phyloP scores from a whole-genome alignment of 2,329 filamentous ascomycete species.

The Bipolaris gigantea region DNA sequence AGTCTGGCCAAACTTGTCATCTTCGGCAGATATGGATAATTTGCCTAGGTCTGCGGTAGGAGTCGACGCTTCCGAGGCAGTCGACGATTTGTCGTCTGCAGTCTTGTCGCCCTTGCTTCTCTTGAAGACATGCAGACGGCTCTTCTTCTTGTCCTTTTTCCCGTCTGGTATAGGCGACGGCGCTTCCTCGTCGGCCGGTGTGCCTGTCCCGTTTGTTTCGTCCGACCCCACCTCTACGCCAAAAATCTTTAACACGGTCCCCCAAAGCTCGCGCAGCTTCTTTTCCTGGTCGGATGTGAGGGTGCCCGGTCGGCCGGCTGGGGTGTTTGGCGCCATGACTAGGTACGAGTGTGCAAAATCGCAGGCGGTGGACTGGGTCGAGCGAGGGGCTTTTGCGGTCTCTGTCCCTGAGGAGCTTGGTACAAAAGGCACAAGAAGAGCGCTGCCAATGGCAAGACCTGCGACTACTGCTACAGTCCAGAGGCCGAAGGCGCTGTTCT shows the following conservation, averaged over 20 bases:
- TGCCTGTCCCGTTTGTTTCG: conserved; percentile 17
- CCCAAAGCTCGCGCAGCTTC: conserved; percentile 88
- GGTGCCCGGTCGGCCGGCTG: conserved; percentile 78
- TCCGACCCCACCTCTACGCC: conserved; percentile 51
- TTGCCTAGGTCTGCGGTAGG: conserved; percentile 35
- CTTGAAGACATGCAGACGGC: conserved; percentile 70
- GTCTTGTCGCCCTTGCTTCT: conserved; percentile 56
- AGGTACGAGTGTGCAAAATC: conserved; percentile 36
- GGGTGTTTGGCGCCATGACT: conserved; percentile 48
- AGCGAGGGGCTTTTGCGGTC: conserved; percentile 8
- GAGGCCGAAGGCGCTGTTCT: conserved; percentile 31
- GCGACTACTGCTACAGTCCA: conserved; percentile 34
- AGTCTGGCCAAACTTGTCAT: conserved; percentile 92
- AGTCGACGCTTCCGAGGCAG: conserved; percentile 26
- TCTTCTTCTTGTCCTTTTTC: conserved; percentile 71
- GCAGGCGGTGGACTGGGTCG: conserved; percentile 23
- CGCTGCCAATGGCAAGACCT: conserved; percentile 39
- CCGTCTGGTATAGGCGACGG: conserved; percentile 22
- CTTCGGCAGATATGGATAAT: conserved; percentile 47
- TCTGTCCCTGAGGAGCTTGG: conserved; percentile 14
- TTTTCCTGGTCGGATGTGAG: conserved; percentile 86
- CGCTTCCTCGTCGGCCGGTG: conserved; percentile 19
- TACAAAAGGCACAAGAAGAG: conserved; percentile 30
- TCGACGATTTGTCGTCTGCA: conserved; percentile 38
- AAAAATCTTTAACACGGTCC: conserved; percentile 72